A percentile compares a stretch with the other conserved stretches of the same genome.
These are phyloP conservation scores for Wickerhamiella kurtzmanii DNA, from an alignment of 805 yeast species.

Conservation along the genomic window DNA sequence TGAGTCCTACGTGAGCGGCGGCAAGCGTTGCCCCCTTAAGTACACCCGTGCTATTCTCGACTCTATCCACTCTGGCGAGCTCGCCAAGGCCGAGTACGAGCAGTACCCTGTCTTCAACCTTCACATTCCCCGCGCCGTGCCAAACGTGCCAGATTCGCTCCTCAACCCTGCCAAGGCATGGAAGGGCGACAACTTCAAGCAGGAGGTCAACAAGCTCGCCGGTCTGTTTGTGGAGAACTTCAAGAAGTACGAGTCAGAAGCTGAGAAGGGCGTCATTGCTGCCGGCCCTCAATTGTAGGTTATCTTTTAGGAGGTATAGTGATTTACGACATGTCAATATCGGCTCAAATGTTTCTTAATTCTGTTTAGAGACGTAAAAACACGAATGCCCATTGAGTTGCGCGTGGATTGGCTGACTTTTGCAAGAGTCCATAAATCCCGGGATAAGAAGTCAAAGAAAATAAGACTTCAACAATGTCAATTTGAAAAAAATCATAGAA, in stretches of 20 bases:
- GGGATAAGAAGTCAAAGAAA: no score
- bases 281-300: constrained; percentile 67
- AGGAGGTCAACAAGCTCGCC: constrained; percentile 56
- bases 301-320: no score
- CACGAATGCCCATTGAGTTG: no score
- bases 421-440: no score
- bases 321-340: no score
- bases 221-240: constrained; percentile 74
- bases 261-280: constrained; percentile 74
- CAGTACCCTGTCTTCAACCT: constrained; percentile 75
- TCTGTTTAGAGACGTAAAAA: no score
- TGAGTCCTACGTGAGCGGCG: constrained; percentile 80
- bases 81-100: constrained; percentile 70
- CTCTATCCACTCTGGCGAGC: constrained; percentile 83
- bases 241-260: constrained; percentile 65
- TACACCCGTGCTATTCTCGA: constrained; percentile 95
- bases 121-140: constrained; percentile 68
- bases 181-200: constrained; percentile 45
- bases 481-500: no score
- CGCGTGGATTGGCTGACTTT: no score
- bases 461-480: no score
- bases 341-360: no score
- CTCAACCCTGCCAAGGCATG: constrained; percentile 80
- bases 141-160: constrained; percentile 70
- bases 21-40: constrained; percentile 93